Evolutionary conservation across 2,329 filamentous ascomycete species (phyloP), one percentile per base, ranked within the genome.

Genomic region (Microdochium trichocladiopsis): DNA sequence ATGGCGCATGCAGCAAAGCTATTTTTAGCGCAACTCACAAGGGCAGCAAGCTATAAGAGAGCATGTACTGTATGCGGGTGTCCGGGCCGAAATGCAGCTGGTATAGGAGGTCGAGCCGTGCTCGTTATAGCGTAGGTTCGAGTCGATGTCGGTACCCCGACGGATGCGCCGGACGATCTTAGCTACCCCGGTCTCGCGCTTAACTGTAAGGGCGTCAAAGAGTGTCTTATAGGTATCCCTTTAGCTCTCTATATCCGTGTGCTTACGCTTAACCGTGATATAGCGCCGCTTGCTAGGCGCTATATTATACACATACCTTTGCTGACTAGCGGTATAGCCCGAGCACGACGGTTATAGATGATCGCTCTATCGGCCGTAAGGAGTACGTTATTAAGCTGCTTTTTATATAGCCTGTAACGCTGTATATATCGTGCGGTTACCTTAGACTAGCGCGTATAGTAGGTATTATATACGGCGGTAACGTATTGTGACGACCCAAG

Each of bases 71-170:
- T 21, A 65, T 63, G 1, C 68, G 58, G 2, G 68, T 62, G 54
- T 74, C 70, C 3, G 71, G 69, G 0, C 58, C 53, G 2, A 72
- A 55, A 1, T 66, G 59, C 52, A 72, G 64, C 52, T 74, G 69
- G 4, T 73, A 53, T 3, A 73, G 55, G 4, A 69, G 25, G 52
- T 71, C 64, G 9, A n/a, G n/a, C 71, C 72, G 22, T 63, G 62
- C 47, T 60, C 62, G 47, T 69, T 60, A 28, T 69, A 67, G 14
- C 60, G 65, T 3, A 72, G 33, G 22, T 74, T 60, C 1, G 64
- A 57, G 2, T 25, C 51, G 2, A 62, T 53, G 37, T 70, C 65
- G 5, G 59, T 55, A 6, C 71, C 71, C 2, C 60, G 53, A 18
- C 71, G 61, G 16, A 74, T 64, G 18, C 61, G 63, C 6, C 56